Percentiles rank a stretch among this genome's conserved stretches.
Evolutionary conservation across 129 eudicot species (phyloP).

Genomic region (Chrysanthemum lavandulifolium): DNA sequence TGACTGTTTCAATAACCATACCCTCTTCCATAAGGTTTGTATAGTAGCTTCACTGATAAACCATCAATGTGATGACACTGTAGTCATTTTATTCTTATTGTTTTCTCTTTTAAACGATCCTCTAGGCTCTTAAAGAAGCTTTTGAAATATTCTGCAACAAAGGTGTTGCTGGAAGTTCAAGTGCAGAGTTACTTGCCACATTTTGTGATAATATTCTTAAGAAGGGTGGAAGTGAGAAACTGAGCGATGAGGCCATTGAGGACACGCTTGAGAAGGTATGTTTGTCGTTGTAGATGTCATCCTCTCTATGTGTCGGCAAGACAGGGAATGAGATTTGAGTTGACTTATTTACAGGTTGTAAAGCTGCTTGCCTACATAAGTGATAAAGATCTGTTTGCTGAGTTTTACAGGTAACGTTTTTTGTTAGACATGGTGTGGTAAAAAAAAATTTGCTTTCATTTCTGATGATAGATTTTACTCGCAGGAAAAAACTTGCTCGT

Average conservation of each 20-base stretch:
- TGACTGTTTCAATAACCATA: slow-evolving; percentile 74
- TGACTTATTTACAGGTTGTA: slow-evolving; percentile 53
- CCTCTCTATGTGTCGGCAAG: not conserved
- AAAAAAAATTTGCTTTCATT: not conserved
- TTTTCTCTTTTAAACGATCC: not conserved
- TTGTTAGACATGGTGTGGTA: not conserved
- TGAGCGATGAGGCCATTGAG: slow-evolving; percentile 94
- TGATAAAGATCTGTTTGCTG: slow-evolving; percentile 88
- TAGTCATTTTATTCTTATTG: slow-evolving; percentile 5
- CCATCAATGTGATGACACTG: not conserved
- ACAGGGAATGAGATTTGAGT: not conserved
- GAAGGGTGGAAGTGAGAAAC: slow-evolving; percentile 91
- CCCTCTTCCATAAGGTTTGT: slow-evolving; percentile 92
- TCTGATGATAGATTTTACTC: slow-evolving; percentile 6
- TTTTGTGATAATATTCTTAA: slow-evolving; percentile 89
- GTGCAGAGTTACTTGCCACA: slow-evolving; percentile 86
- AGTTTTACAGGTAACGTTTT: slow-evolving; percentile 61
- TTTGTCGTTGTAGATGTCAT: not conserved
- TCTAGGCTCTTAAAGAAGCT: slow-evolving; percentile 90
- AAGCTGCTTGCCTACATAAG: slow-evolving; percentile 91
- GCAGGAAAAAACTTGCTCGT: slow-evolving; percentile 87
- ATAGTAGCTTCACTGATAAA: not conserved
- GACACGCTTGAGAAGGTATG: slow-evolving; percentile 88
- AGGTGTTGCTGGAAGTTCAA: slow-evolving; percentile 94
- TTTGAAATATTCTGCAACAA: slow-evolving; percentile 93